Base-by-base conservation (phyloP, 768 basidiomycete genomes). In the Steccherinum ochraceum region DNA sequence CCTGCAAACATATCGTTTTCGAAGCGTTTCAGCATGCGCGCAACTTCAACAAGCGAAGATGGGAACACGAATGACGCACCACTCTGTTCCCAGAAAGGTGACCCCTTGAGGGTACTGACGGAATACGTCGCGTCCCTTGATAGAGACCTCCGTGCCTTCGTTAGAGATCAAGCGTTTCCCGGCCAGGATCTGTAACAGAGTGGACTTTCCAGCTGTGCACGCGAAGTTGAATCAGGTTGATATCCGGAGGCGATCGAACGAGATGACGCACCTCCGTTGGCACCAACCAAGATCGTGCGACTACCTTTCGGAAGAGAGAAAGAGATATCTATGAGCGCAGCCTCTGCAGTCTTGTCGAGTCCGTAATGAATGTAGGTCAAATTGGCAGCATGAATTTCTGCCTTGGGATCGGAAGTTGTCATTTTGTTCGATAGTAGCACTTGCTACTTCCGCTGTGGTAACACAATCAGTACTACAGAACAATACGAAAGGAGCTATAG, bases 1-100 rank as follows among this genome's bases (percentile, higher is more conserved):
- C 90, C 89, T 89, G 62, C 51, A 21, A 25, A n/a, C n/a, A n/a
- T n/a, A n/a, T n/a, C n/a, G n/a, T n/a, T 21, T 43, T 47, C 18
- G 52, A 39, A 40, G 42, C 12, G 40, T 24, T 24, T 20, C 20
- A 26, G 27, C 45, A 20, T 24, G 39, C 35, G 5, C 13, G 7
- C 41, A 43, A 23, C 10, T n/a, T n/a, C n/a, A n/a, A n/a, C n/a
- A n/a, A n/a, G n/a, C n/a, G n/a, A n/a, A n/a, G n/a, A n/a, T n/a
- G n/a, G n/a, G n/a, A n/a, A n/a, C n/a, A n/a, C n/a, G 18, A 3
- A 25, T n/a, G n/a, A 71, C 79, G 47, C 51, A 86, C 93, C 95
- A 97, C 70, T 98, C 94, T 1, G 94, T 98, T 19, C 94, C 94
- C 11, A 96, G 77, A 64, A 89, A 91, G 18, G 89, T 85, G 26